Evolutionary conservation across 148 eudicot species (phyloP).

Genomic region (Cornus controversa): DNA sequence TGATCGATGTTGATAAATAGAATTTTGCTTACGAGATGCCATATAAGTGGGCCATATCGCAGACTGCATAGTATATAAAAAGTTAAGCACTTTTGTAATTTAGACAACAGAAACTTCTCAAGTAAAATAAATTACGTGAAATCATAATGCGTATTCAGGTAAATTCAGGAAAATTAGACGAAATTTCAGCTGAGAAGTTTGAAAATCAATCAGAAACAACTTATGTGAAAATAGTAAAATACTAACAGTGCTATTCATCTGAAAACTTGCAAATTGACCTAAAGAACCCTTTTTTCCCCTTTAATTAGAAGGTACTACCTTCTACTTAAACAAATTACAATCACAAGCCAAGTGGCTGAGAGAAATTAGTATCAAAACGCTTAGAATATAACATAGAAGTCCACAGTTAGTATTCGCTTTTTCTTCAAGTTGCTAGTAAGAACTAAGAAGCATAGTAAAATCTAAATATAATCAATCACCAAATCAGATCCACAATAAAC

Average conservation of each 20-base stretch:
- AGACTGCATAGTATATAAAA: neutral
- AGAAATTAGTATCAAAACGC: too few species aligned
- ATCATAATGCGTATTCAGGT: neutral
- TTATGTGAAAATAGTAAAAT: neutral
- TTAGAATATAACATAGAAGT: neutral
- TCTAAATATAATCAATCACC: neutral
- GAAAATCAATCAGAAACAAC: neutral
- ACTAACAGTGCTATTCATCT: neutral
- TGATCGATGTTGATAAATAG: neutral
- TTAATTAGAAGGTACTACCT: too few species aligned
- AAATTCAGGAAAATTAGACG: neutral
- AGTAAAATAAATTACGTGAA: too few species aligned
- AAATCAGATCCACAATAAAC: conserved; percentile 1
- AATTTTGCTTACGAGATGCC: neutral
- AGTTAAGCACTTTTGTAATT: neutral
- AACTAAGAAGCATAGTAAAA: neutral
- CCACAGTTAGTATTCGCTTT: too few species aligned
- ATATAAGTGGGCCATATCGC: neutral
- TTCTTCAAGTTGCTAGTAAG: neutral
- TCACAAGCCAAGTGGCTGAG: too few species aligned
- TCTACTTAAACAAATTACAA: too few species aligned
- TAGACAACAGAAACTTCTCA: neutral
- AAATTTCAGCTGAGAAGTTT: neutral
- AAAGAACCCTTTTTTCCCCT: too few species aligned
- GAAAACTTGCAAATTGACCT: neutral